phyloP scores from a whole-genome alignment of 768 basidiomycete species.

The Galerina sulciceps region DNA sequence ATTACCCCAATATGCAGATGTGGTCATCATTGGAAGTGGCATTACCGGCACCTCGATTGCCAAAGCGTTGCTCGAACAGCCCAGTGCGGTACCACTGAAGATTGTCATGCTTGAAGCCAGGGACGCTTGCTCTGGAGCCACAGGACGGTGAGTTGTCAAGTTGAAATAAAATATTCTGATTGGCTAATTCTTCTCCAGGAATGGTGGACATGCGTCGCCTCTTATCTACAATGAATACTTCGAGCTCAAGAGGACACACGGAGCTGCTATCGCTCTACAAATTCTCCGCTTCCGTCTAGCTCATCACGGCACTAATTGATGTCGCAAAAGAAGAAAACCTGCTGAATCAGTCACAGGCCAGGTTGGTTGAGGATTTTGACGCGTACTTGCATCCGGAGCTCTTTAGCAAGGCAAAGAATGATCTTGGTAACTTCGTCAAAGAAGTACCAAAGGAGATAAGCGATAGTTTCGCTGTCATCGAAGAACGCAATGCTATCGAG shows the following conservation, averaged over 20 bases:
- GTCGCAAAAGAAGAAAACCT: slow-evolving; percentile 60
- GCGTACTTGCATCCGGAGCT: slow-evolving; percentile 48
- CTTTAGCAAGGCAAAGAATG: slow-evolving; percentile 47
- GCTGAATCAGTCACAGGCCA: slow-evolving; percentile 56
- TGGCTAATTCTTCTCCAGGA: slow-evolving; percentile 40
- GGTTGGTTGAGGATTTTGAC: slow-evolving; percentile 62
- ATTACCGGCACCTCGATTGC: slow-evolving; percentile 72
- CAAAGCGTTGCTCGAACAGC: slow-evolving; percentile 50
- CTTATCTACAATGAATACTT: slow-evolving; percentile 62
- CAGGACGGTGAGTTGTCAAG: slow-evolving; percentile 54
- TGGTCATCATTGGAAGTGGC: slow-evolving; percentile 79
- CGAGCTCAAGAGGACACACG: slow-evolving; percentile 47
- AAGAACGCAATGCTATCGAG: slow-evolving; percentile 31
- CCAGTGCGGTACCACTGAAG: slow-evolving; percentile 26
- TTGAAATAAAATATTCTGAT: neutral
- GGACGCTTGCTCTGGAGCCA: slow-evolving; percentile 75
- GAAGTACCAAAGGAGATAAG: slow-evolving; percentile 57
- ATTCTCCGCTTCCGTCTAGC: slow-evolving; percentile 66
- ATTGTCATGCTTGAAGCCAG: slow-evolving; percentile 85
- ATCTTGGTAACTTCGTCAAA: slow-evolving; percentile 45
- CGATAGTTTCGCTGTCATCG: slow-evolving; percentile 33
- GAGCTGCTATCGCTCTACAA: slow-evolving; percentile 48
- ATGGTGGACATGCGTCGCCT: slow-evolving; percentile 73
- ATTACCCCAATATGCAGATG: slow-evolving; percentile 57
- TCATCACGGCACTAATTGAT: slow-evolving; percentile 49